A percentile compares a stretch with the other conserved stretches of the same genome.
phyloP scores from a whole-genome alignment of 768 basidiomycete species.

The Tulasnella calospora region DNA sequence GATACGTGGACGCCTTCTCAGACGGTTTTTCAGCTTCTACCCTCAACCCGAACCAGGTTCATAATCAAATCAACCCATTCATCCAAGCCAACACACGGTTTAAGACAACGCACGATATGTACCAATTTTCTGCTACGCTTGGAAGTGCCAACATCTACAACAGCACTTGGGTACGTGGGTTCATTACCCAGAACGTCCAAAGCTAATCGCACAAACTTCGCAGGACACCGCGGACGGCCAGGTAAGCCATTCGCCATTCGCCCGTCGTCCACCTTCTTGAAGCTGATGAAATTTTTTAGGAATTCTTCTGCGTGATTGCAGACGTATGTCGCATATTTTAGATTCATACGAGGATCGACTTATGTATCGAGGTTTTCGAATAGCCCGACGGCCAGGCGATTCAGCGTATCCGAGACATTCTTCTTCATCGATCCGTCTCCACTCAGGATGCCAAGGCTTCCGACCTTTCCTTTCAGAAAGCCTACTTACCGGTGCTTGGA shows the following conservation, averaged over 20 bases:
- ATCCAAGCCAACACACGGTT: conserved; percentile 45
- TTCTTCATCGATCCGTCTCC: conserved; percentile 46
- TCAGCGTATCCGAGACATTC: conserved; percentile 47
- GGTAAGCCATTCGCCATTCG: conserved; percentile 36
- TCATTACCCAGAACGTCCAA: conserved; percentile 30
- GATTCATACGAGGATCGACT: neutral
- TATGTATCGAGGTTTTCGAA: conserved; percentile 32
- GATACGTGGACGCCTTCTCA: neutral
- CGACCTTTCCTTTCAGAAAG: conserved; percentile 55
- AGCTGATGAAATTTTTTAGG: conserved; percentile 33
- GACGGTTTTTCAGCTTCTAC: neutral
- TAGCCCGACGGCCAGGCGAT: conserved; percentile 43
- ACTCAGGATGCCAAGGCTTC: conserved; percentile 38
- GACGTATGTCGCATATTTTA: conserved; percentile 34
- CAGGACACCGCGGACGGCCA: conserved; percentile 45
- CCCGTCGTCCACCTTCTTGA: conserved; percentile 8
- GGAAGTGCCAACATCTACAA: conserved; percentile 29
- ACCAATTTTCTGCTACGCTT: conserved; percentile 41
- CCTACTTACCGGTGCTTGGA: conserved; percentile 49
- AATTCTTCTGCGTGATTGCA: conserved; percentile 41
- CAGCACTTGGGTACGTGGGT: conserved; percentile 31
- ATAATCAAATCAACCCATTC: neutral
- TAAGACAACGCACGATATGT: conserved; percentile 40
- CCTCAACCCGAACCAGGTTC: neutral
- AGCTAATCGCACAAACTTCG: conserved; percentile 36